phyloP scores from a whole-genome alignment of 441 rosid species.

The Omphalea diandra region DNA sequence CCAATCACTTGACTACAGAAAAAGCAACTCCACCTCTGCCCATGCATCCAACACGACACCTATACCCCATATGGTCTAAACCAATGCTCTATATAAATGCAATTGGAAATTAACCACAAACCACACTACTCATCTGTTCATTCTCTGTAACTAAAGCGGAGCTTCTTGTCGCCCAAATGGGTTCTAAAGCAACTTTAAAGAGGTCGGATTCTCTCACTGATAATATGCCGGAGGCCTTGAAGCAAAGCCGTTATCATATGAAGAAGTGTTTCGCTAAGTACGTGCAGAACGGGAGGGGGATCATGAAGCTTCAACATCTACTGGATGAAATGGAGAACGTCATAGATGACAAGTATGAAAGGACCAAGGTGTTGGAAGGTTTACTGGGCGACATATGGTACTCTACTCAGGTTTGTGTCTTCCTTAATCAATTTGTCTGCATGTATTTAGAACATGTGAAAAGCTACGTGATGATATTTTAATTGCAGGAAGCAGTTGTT shows the following conservation, averaged over 20 bases:
- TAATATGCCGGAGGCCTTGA: slow-evolving; percentile 58
- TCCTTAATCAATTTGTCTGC: background rate
- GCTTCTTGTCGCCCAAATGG: slow-evolving; percentile 20
- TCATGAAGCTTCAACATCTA: slow-evolving; percentile 57
- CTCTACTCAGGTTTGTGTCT: slow-evolving; percentile 61
- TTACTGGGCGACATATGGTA: slow-evolving; percentile 66
- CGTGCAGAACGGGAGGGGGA: slow-evolving; percentile 54
- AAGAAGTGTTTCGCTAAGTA: slow-evolving; percentile 68
- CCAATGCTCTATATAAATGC: slow-evolving; percentile 26
- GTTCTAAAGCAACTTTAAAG: slow-evolving; percentile 32
- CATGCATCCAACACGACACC: background rate
- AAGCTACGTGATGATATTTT: background rate
- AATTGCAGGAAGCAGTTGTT: slow-evolving; percentile 74
- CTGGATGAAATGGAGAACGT: slow-evolving; percentile 69
- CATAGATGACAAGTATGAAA: slow-evolving; percentile 47
- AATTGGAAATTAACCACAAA: background rate
- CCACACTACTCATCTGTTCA: background rate
- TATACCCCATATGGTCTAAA: background rate
- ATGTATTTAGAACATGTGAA: background rate
- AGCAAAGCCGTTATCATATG: slow-evolving; percentile 63
- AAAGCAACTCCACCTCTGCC: slow-evolving; percentile 10
- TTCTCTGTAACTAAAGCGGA: background rate
- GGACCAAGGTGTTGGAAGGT: slow-evolving; percentile 51
- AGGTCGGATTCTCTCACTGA: slow-evolving; percentile 46
- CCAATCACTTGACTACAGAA: slow-evolving; percentile 5